Base-by-base conservation (phyloP, 805 yeast species). In the Sugiyamaella mastotermitis region DNA sequence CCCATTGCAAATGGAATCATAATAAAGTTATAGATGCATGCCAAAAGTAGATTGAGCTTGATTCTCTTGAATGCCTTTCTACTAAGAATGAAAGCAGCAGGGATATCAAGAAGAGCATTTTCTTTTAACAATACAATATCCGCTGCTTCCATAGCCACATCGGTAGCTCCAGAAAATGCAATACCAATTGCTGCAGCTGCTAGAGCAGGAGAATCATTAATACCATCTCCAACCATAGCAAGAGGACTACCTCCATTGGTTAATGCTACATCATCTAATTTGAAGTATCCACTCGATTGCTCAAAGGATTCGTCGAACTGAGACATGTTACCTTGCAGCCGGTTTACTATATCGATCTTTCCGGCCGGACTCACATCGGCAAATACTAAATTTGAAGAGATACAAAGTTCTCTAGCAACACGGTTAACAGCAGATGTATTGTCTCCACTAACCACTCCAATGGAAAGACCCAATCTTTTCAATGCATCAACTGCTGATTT, bases 1-100 rank as follows among this genome's bases (percentile, higher is more conserved):
- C 97, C 97, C 96, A 92, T 87, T 0, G 98, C 96, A 51, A 92
- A 72, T 5, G 98, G 99, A 26, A 92, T 69, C 96, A 90, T 87
- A 25, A 83, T 59, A 20, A 83, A 39, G 52, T 92, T 92, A 62
- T 92, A 92, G 23, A 86, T 63, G 5, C 82, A 69, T 1, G 97
- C 95, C 78, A 95, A 80, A 33, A 86, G 53, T 43, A 90, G 79
- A 55, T 94, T 94, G 56, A 78, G 50, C 56, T 84, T 86, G 53
- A 92, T 85, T 40, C 90, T 75, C 29, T 61, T 57, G 58, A 88
- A 80, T 0, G 97, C 83, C 23, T 66, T 65, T 29, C 68, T 66
- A 2, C 94, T 77, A 6, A 92, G 76, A 36, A 79, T 80, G 24
- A 80, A 58, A 25, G 83, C 60, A 1, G 83, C 70, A 2, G 72